Evolutionary conservation across 2,329 filamentous ascomycete genomes (phyloP).

Genomic region (Nannizziopsis barbatae): DNA sequence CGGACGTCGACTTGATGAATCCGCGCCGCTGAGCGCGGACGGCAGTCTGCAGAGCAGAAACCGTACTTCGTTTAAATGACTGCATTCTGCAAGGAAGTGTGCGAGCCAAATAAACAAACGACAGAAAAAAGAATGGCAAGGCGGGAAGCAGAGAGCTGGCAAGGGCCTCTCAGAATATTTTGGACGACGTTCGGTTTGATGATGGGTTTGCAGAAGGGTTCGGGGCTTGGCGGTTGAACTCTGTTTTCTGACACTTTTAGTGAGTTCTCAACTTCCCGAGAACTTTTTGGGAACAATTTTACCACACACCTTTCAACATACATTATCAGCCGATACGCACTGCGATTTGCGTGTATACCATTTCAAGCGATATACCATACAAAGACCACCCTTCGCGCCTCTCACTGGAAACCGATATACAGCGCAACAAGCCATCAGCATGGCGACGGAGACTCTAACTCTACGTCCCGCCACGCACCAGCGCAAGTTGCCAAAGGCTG

Average conservation of each 20-base stretch:
- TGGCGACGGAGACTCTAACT: constrained; percentile 54
- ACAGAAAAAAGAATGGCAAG: constrained; percentile 13
- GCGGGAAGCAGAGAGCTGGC: constrained; percentile 8
- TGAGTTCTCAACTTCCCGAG: background rate
- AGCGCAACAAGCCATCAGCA: constrained; percentile 19
- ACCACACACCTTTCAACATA: background rate
- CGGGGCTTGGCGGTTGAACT: constrained; percentile 7
- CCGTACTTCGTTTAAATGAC: constrained; percentile 64
- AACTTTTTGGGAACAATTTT: background rate
- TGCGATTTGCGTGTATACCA: background rate
- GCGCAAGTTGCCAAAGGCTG: constrained; percentile 51
- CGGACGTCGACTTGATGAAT: constrained; percentile 61
- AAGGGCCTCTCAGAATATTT: background rate
- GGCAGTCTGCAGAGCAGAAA: constrained; percentile 56
- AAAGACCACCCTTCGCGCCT: too few species aligned
- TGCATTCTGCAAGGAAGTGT: constrained; percentile 51
- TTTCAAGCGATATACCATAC: background rate
- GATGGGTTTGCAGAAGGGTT: constrained; percentile 1
- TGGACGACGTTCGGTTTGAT: constrained; percentile 3
- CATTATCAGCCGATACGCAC: background rate
- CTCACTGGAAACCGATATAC: too few species aligned
- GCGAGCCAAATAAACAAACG: constrained; percentile 14
- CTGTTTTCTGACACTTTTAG: constrained; percentile 3
- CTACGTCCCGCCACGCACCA: constrained; percentile 44
- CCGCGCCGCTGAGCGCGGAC: constrained; percentile 44